phyloP scores from a whole-genome alignment of 75 land plant genomes.

The Pinus taeda region DNA sequence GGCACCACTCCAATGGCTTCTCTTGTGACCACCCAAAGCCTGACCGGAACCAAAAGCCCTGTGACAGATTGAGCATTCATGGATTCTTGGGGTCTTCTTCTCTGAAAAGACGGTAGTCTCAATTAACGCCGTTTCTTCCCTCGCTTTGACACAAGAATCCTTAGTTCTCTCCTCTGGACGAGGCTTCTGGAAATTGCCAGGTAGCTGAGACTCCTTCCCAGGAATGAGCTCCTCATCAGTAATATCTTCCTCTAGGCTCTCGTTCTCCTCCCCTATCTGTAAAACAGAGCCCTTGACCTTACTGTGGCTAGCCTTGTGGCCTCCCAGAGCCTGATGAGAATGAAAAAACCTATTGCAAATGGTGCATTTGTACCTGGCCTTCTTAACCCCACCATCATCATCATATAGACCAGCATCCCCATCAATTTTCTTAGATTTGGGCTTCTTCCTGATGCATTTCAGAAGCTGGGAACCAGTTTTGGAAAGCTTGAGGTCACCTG shows the following conservation, averaged over 20 bases:
- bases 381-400: constrained; percentile 9
- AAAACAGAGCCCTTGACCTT: constrained; percentile 15
- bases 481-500: neutral
- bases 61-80: constrained; percentile 30
- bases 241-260: constrained; percentile 4
- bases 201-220: constrained; percentile 9
- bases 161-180: neutral
- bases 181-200: neutral
- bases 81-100: neutral
- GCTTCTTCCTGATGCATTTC: neutral
- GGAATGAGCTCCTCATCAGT: constrained; percentile 7
- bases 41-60: constrained; percentile 30
- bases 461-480: constrained; percentile 1
- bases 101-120: neutral
- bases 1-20: constrained; percentile 10
- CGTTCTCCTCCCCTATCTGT: constrained; percentile 3
- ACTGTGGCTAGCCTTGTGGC: constrained; percentile 60
- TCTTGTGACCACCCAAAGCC: constrained; percentile 41
- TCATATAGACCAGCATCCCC: neutral
- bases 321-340: constrained; percentile 66
- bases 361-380: constrained; percentile 45
- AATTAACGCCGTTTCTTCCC: neutral
- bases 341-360: constrained; percentile 50
- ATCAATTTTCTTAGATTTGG: constrained; percentile 4
- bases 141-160: neutral